Evolutionary conservation across 1,139 yeast species (phyloP), one percentile per base, ranked within the genome.

Genomic region (Suhomyces yuchorum): DNA sequence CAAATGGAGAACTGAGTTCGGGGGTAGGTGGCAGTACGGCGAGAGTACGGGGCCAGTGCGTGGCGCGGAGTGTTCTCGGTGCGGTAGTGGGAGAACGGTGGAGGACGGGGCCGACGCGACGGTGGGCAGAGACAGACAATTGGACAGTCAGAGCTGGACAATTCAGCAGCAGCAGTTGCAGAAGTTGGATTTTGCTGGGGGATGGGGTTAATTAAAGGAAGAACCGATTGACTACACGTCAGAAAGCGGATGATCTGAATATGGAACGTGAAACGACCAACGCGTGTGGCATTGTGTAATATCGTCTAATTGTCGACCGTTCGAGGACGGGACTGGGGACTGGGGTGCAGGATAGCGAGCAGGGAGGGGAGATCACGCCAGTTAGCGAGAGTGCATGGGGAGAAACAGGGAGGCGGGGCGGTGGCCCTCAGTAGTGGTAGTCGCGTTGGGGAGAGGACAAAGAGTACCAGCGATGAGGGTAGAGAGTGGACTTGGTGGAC

Each of bases 221-320:
- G 34, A 30, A 30, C 11, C 34, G 34, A 30, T 30, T 30, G 34
- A 23, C 18, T 24, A 37, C 39, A 22, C 30, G 39, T 35, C 26
- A 23, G 39, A 15, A 22, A 17, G 36, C 19, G 44, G n/a, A 14
- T 28, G 44, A 42, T 42, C 30, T 35, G 33, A 36, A 39, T 35
- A 24, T 14, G 37, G 39, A 24, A 42, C 26, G 20, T 37, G 40
- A 22, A 30, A 37, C 41, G 35, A 33, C 37, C 30, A 40, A 39
- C 46, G 43, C 49, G 46, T 42, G 45, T 39, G 26, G 33, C 36
- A 37, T 50, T 50, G 53, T 50, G 53, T 46, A 43, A 50, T 46
- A 37, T 48, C 53, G 53, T 43, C 53, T 46, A 50, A 41, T 23
- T 28, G 33, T 28, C 22, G 42, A 20, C 17, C 17, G 35, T 9